phyloP scores from a whole-genome alignment of 257 asterid species.

The Nicotiana undulata region DNA sequence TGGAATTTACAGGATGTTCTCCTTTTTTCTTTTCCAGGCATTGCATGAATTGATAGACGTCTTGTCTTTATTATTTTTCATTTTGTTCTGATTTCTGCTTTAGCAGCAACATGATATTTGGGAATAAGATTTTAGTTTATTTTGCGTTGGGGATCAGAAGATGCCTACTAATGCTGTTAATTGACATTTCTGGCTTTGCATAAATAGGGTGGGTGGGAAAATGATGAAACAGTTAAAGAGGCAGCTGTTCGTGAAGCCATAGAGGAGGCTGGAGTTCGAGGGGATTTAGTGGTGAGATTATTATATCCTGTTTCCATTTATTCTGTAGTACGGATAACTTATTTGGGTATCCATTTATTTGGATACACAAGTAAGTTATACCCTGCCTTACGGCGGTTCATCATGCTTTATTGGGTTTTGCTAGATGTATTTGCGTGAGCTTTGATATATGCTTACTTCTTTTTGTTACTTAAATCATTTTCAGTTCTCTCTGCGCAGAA shows the following conservation, averaged over 20 bases:
- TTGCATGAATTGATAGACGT: background rate
- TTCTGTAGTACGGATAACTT: background rate
- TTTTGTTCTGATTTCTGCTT: background rate
- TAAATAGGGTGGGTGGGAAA: slow-evolving; percentile 94
- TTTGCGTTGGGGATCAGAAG: background rate
- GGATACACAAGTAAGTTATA: background rate
- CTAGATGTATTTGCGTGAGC: background rate
- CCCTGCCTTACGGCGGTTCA: background rate
- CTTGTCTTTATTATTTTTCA: background rate
- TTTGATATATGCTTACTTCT: background rate
- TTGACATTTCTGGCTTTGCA: background rate
- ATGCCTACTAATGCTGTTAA: background rate
- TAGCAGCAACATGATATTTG: background rate
- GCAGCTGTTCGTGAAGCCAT: slow-evolving; percentile 90
- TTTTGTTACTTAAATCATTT: background rate
- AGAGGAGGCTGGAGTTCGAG: slow-evolving; percentile 97
- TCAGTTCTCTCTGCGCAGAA: background rate
- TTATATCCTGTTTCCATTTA: background rate
- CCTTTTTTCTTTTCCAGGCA: background rate
- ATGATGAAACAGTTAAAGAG: slow-evolving; percentile 87
- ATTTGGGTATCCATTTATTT: background rate
- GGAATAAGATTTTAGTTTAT: background rate
- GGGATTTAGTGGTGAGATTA: slow-evolving; percentile 61
- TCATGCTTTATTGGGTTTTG: background rate
- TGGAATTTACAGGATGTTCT: background rate